A percentile compares a stretch with the other conserved stretches of the same genome.
Conservation (phyloP, 768 basidiomycete species). For the Leccinum disarticulatum region DNA sequence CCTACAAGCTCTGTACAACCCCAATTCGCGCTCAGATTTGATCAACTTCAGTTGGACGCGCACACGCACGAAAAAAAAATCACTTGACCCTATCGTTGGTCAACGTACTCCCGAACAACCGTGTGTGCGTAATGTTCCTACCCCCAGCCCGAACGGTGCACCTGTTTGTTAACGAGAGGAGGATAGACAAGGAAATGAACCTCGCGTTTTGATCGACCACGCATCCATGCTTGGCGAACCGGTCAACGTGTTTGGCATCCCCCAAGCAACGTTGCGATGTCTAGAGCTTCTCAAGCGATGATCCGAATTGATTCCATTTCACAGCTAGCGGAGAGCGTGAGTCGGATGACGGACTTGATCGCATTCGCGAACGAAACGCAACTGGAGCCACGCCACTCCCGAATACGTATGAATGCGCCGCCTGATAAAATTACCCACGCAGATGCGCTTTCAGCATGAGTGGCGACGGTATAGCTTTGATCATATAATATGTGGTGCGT, state of each 20-base stretch:
- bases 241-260: constrained; percentile 85
- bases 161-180: constrained; percentile 38
- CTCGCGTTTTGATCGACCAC: constrained; percentile 54
- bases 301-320: constrained; percentile 10
- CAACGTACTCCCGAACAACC: constrained; percentile 43
- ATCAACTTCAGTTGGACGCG: constrained; percentile 73
- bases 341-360: constrained; percentile 77
- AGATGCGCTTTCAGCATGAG: constrained; percentile 42
- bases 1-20: constrained; percentile 27
- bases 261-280: constrained; percentile 87
- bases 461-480: too few relatives aligned
- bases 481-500: too few relatives aligned
- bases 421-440: constrained; percentile 24
- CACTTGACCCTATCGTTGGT: constrained; percentile 59
- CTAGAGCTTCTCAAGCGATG: constrained; percentile 54
- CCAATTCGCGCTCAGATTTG: constrained; percentile 56
- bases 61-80: constrained; percentile 60
- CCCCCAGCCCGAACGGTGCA: constrained; percentile 34
- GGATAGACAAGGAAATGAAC: constrained; percentile 67
- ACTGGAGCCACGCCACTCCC: constrained; percentile 49
- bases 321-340: constrained; percentile 79
- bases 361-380: constrained; percentile 52
- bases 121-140: constrained; percentile 31
- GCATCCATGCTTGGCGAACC: constrained; percentile 78
- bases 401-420: constrained; percentile 24